Evolutionary conservation across 768 basidiomycete genomes (phyloP).

Genomic region (Amanita pallidorosea): DNA sequence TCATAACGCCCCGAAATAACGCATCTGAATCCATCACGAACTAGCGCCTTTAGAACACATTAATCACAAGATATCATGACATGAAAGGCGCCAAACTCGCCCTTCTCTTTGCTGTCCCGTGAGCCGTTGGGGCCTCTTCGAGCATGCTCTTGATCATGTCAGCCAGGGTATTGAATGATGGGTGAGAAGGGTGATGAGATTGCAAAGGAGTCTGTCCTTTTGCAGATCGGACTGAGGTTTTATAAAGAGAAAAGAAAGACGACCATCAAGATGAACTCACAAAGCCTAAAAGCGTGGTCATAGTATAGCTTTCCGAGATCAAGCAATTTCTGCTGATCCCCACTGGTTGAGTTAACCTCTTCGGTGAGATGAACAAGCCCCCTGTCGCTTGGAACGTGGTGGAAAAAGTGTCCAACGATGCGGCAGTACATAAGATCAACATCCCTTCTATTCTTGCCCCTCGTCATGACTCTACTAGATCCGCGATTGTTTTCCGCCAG

Average conservation of each 20-base stretch:
- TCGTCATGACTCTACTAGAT: neutral
- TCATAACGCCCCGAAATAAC: neutral
- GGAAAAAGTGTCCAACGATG: constrained; percentile 16
- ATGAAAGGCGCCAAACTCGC: neutral
- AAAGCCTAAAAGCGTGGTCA: constrained; percentile 16
- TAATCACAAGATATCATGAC: neutral
- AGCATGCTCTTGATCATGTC: constrained; percentile 14
- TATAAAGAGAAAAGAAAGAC: neutral
- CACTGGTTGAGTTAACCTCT: constrained; percentile 8
- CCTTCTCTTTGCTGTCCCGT: constrained; percentile 10
- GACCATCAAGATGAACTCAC: constrained; percentile 3
- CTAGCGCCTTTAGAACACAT: constrained; percentile 2
- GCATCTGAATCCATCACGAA: constrained; percentile 4
- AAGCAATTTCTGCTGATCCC: constrained; percentile 9
- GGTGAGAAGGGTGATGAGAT: constrained; percentile 6
- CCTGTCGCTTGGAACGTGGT: constrained; percentile 9
- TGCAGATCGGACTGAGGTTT: constrained; percentile 1
- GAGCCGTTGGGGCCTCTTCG: constrained; percentile 10
- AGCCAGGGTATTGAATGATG: constrained; percentile 13
- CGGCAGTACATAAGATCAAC: constrained; percentile 13
- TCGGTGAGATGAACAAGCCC: constrained; percentile 5
- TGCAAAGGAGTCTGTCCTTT: constrained; percentile 2
- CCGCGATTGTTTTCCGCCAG: neutral
- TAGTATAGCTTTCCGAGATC: constrained; percentile 15
- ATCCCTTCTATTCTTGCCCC: too few relatives aligned